These are phyloP conservation scores for Mycocentrospora acerina DNA, from an alignment of 2,329 filamentous ascomycete genomes.

Conservation along the genomic window DNA sequence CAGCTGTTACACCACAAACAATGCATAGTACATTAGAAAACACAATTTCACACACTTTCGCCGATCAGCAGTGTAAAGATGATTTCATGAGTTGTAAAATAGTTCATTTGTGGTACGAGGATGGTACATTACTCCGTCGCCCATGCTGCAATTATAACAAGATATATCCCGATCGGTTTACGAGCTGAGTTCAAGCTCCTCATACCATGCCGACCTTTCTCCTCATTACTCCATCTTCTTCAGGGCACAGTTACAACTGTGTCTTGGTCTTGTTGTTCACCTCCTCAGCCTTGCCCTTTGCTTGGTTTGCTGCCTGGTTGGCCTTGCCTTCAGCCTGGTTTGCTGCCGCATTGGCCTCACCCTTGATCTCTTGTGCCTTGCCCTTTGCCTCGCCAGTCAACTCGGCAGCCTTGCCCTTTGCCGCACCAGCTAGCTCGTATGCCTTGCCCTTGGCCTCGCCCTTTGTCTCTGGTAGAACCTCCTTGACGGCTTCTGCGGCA, in stretches of 20 bases:
- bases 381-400: constrained; percentile 44
- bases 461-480: constrained; percentile 27
- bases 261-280: constrained; percentile 43
- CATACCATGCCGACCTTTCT: constrained; percentile 45
- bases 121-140: too few species aligned
- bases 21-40: too few species aligned
- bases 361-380: constrained; percentile 42
- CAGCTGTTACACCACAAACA: too few species aligned
- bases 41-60: too few species aligned
- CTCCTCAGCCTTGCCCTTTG: constrained; percentile 44
- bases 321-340: constrained; percentile 41
- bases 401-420: constrained; percentile 44
- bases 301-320: constrained; percentile 31
- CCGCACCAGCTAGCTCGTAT: constrained; percentile 31
- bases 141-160: too few species aligned
- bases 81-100: too few species aligned
- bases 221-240: constrained; percentile 42
- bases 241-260: too few species aligned
- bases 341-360: constrained; percentile 45
- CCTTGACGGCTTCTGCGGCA: constrained; percentile 48
- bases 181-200: too few species aligned
- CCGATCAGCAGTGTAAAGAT: too few species aligned
- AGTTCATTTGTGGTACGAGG: too few species aligned
- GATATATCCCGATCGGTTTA: too few species aligned
- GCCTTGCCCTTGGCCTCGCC: constrained; percentile 42